Conservation (phyloP, 768 basidiomycete species). For the Austroboletus festivus region DNA sequence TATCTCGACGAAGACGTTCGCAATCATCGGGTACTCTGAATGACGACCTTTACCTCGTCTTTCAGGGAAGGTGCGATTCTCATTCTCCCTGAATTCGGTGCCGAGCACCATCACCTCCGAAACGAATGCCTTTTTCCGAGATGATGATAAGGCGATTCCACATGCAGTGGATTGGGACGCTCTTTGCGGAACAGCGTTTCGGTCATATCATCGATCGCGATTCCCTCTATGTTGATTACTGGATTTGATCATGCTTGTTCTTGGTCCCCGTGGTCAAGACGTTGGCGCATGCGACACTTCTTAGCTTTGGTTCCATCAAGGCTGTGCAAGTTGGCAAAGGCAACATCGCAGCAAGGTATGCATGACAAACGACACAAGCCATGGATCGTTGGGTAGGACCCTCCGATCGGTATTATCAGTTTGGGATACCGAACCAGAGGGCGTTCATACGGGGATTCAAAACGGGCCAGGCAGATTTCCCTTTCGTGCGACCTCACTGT, state of each 20-base stretch:
- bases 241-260: constrained; percentile 9
- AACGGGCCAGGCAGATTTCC: constrained; percentile 4
- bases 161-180: not conserved
- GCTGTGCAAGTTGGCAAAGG: not conserved
- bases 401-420: not conserved
- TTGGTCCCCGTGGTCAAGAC: constrained; percentile 31
- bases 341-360: constrained; percentile 2
- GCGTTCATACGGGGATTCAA: constrained; percentile 30
- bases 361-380: constrained; percentile 8
- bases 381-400: constrained; percentile 14
- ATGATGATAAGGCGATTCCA: not conserved
- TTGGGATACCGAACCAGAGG: constrained; percentile 18
- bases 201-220: not conserved
- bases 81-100: not conserved
- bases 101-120: not conserved
- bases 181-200: not conserved
- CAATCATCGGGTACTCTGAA: not conserved
- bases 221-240: constrained; percentile 25
- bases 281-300: too few relatives aligned
- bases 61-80: not conserved
- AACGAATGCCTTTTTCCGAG: not conserved
- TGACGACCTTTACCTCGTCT: not conserved
- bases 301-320: constrained; percentile 1
- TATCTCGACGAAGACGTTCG: not conserved
- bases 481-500: too few relatives aligned